These are phyloP conservation scores for Agrostemma githago DNA, from an alignment of 148 eudicot species.

Conservation along the genomic window DNA sequence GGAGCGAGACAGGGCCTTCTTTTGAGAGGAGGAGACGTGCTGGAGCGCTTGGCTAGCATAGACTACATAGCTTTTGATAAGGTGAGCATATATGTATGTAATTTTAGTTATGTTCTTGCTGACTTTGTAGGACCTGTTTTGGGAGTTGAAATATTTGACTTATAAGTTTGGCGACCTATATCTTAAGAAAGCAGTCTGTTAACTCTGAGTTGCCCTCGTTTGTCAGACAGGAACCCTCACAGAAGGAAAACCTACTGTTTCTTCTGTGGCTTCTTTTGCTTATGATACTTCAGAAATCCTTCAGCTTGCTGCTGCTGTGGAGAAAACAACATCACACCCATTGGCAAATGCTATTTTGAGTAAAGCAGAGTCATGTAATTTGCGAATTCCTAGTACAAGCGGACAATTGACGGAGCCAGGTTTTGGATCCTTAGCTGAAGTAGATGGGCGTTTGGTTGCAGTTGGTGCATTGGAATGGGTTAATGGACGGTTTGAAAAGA, in stretches of 20 bases:
- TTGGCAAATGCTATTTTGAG: conserved; percentile 79
- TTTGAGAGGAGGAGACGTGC: conserved; percentile 92
- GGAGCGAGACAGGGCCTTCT: conserved; percentile 97
- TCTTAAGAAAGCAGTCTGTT: conserved; percentile 7
- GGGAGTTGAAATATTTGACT: not conserved
- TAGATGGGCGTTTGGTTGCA: conserved; percentile 83
- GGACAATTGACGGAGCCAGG: conserved; percentile 92
- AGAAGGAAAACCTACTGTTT: conserved; percentile 85
- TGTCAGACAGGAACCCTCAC: conserved; percentile 94
- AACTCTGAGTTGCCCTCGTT: not conserved
- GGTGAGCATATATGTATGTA: conserved; percentile 31
- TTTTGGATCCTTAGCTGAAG: conserved; percentile 89
- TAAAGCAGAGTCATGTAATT: conserved; percentile 63
- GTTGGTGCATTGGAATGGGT: conserved; percentile 87
- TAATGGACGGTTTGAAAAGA: conserved; percentile 56
- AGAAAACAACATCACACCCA: conserved; percentile 90
- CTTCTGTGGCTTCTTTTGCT: conserved; percentile 52
- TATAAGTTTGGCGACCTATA: not conserved
- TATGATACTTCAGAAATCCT: conserved; percentile 62
- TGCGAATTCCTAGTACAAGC: conserved; percentile 56
- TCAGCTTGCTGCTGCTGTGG: conserved; percentile 92
- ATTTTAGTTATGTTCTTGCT: not conserved
- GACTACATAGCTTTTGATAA: conserved; percentile 76
- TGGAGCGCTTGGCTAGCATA: conserved; percentile 81
- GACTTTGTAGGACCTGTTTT: not conserved